Evolutionary conservation across 179 eudicot species (phyloP).

Genomic region (Spergularia azorica): DNA sequence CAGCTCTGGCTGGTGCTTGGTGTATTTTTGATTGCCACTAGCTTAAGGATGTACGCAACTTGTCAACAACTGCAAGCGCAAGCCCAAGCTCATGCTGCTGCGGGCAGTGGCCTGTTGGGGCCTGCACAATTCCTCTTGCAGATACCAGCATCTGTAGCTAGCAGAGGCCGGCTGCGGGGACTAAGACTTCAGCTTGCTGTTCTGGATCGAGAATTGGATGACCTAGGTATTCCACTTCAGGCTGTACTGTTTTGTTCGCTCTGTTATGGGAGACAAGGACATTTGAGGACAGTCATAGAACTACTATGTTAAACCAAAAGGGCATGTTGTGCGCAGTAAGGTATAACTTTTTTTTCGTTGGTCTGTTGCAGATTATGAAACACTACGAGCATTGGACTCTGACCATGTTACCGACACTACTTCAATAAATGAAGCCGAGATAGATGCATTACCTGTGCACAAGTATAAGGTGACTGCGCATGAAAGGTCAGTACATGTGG

Average conservation of each 20-base stretch:
- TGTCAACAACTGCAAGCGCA: constrained; percentile 81
- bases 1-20: constrained; percentile 84
- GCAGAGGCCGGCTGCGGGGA: constrained; percentile 67
- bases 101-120: constrained; percentile 66
- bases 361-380: constrained; percentile 61
- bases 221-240: constrained; percentile 44
- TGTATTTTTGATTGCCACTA: constrained; percentile 68
- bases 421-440: constrained; percentile 71
- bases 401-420: constrained; percentile 53
- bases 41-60: constrained; percentile 74
- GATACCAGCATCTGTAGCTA: constrained; percentile 73
- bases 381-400: constrained; percentile 71
- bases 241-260: background rate
- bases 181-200: constrained; percentile 80
- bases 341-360: background rate
- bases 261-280: background rate
- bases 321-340: background rate
- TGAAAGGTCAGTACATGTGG: constrained; percentile 40
- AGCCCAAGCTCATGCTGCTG: constrained; percentile 72
- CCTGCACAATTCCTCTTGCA: constrained; percentile 61
- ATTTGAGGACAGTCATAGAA: background rate
- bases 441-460: constrained; percentile 73
- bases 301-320: no score
- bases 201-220: constrained; percentile 76
- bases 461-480: constrained; percentile 49